Evolutionary conservation across 192 early-diverging fungal species (phyloP).

Genomic region (Coemansia asiatica): DNA sequence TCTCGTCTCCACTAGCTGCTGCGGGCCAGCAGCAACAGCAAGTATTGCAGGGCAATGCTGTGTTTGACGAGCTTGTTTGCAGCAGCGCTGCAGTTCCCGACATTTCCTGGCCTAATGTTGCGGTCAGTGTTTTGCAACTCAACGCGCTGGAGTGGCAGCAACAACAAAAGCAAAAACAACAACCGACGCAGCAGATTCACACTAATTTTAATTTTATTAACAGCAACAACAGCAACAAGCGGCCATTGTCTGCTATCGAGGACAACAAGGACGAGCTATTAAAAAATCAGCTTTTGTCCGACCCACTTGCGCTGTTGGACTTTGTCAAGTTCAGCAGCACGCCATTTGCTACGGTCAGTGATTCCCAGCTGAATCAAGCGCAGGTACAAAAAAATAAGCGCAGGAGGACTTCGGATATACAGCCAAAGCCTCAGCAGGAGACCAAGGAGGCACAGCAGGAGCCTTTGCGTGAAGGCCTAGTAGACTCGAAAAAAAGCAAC

Average conservation of each 20-base stretch:
- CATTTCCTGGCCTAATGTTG: neutral
- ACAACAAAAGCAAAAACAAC: neutral
- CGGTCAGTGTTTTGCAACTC: neutral
- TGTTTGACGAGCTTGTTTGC: neutral
- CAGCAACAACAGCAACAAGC: neutral
- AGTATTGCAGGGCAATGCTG: neutral
- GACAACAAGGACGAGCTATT: neutral
- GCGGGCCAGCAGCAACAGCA: no score
- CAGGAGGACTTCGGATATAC: neutral
- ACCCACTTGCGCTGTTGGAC: neutral
- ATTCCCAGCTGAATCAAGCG: neutral
- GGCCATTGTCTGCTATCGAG: neutral
- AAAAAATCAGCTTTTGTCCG: neutral
- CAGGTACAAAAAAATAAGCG: neutral
- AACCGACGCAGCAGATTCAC: neutral
- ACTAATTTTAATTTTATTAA: neutral
- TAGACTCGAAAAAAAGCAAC: slow-evolving; percentile 28
- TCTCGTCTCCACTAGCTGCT: neutral
- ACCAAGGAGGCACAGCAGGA: no score
- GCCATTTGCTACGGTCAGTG: neutral
- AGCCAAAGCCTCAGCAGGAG: neutral
- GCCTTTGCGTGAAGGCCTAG: no score
- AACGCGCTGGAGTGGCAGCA: neutral
- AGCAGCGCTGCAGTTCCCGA: neutral
- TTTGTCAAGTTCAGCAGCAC: neutral